Evolutionary conservation across 192 early-diverging fungal species (phyloP), one percentile per base, ranked within the genome.

Genomic region (Coemansia sp.): DNA sequence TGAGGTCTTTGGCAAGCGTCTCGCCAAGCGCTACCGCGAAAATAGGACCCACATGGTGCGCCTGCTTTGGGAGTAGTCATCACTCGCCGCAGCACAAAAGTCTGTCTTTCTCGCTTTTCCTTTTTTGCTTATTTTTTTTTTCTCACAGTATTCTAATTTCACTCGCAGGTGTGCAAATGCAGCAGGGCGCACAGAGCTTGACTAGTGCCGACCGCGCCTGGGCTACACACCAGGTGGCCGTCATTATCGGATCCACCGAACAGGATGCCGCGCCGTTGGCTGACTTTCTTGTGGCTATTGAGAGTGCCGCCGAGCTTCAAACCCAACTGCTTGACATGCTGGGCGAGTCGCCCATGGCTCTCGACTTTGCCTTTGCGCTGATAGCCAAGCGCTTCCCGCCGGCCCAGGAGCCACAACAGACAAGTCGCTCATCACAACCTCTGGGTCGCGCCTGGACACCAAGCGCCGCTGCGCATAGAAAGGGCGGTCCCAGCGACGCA

Each of bases 1-100:
- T n/a, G n/a, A n/a, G n/a, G n/a, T n/a, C n/a, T n/a, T n/a, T n/a
- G 79, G 74, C 62, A 81, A 81, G 59, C 75, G 75, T 61, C 70
- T 81, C 33, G 79, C 79, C 14, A 72, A 73, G 39, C 69, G 79
- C 51, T 81, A 73, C 68, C 74, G 79, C 59, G 74, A 75, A 41
- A 65, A 64, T 64, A 63, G 79, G n/a, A 73, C 67, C 1, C 79
- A 81, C 45, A 76, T 76, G 67, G 74, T 81, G 37, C 69, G 70
- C n/a, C 63, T 81, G 39, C 67, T 76, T 34, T 81, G 79, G 79
- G 74, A 81, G 9, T 81, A 10, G 10, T 13, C 16, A 17, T 33
- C 17, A n/a, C n/a, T 57, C 29, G 54, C 51, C 34, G 56, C 35
- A 54, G 48, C 35, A 29, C 41, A 46, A 46, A 8, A 50, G 19